Evolutionary conservation across 2,329 filamentous ascomycete species (phyloP).

Genomic region (Ilyonectria destructans): DNA sequence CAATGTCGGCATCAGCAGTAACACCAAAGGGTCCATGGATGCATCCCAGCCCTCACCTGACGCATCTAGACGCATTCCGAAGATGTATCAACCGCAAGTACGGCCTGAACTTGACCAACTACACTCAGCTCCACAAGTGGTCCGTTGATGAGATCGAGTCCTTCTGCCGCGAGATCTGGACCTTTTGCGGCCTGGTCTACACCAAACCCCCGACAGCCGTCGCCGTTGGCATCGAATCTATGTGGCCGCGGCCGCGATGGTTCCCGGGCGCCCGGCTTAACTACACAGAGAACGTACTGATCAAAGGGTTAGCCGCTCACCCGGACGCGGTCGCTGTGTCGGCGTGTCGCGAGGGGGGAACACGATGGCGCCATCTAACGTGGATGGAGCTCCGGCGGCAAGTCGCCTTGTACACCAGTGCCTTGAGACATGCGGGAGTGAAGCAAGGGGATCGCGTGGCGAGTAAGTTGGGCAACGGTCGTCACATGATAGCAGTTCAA

Average conservation of each 20-base stretch:
- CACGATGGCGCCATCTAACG: neutral
- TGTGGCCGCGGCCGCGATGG: slow-evolving; percentile 5
- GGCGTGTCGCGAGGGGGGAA: neutral
- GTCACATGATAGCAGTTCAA: neutral
- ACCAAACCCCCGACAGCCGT: neutral
- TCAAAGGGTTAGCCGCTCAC: neutral
- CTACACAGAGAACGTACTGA: neutral
- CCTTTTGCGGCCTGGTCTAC: neutral
- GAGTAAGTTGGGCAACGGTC: neutral
- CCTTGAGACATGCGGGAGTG: neutral
- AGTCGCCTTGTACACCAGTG: neutral
- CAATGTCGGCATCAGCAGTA: no score
- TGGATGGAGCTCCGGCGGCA: neutral
- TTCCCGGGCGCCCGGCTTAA: slow-evolving; percentile 2
- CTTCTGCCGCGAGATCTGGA: neutral
- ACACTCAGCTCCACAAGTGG: neutral
- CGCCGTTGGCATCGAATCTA: neutral
- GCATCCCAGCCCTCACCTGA: slow-evolving; percentile 7
- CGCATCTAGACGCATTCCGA: neutral
- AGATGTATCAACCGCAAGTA: neutral
- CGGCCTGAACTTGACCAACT: neutral
- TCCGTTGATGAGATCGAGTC: neutral
- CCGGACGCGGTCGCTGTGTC: neutral
- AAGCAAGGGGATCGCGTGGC: slow-evolving; percentile 1
- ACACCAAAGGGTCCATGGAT: neutral